These are phyloP conservation scores for Volutella citrinella DNA, from an alignment of 2,329 filamentous ascomycete genomes.

Conservation along the genomic window DNA sequence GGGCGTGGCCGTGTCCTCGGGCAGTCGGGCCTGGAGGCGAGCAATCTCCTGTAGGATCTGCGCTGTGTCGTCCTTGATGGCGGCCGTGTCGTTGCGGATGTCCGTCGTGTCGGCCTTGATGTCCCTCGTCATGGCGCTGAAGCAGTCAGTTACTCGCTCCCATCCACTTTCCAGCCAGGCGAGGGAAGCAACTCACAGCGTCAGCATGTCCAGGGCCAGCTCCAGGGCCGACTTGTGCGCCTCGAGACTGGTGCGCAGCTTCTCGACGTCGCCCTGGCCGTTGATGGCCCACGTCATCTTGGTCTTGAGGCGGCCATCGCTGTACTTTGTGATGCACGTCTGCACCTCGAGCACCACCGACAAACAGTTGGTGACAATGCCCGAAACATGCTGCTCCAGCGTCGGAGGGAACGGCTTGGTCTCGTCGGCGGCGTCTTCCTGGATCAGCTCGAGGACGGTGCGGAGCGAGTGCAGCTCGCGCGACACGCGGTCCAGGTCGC, in stretches of 20 bases:
- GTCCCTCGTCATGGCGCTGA: neutral
- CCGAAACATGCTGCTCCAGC: slow-evolving; percentile 4
- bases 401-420: slow-evolving; percentile 1
- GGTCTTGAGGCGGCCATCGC: slow-evolving; percentile 1
- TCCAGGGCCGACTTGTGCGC: slow-evolving; percentile 12
- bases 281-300: slow-evolving; percentile 1
- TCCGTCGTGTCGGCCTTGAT: slow-evolving; percentile 6
- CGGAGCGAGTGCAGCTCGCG: slow-evolving; percentile 11
- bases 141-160: neutral
- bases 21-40: slow-evolving; percentile 3
- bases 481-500: slow-evolving; percentile 12
- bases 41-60: slow-evolving; percentile 10
- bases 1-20: neutral
- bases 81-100: slow-evolving; percentile 4
- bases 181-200: too few relatives aligned
- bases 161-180: too few relatives aligned
- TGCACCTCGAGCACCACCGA: slow-evolving; percentile 5
- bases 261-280: slow-evolving; percentile 11
- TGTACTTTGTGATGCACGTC: slow-evolving; percentile 6
- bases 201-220: slow-evolving; percentile 6
- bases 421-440: slow-evolving; percentile 8
- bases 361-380: slow-evolving; percentile 3
- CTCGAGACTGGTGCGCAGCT: slow-evolving; percentile 7
- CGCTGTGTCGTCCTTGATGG: slow-evolving; percentile 6
- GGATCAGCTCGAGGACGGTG: slow-evolving; percentile 12